Conservation (phyloP, 257 asterid genomes). For the Nicotiana paniculata region DNA sequence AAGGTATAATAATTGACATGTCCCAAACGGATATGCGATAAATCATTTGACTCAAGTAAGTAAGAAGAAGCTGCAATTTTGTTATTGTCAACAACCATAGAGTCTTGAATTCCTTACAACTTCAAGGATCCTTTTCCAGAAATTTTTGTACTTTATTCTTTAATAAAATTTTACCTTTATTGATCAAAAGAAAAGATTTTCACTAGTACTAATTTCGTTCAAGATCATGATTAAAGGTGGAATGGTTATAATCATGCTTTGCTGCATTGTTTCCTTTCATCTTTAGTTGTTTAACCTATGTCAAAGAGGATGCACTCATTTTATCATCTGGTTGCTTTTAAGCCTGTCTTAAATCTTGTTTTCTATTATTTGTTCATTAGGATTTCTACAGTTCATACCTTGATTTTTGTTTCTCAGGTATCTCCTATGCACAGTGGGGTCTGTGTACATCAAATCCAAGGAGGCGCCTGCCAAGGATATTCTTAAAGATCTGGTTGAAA, state of each 20-base stretch:
- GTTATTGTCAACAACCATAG: background rate
- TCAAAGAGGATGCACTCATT: background rate
- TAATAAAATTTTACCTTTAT: too few species aligned
- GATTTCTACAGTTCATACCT: slow-evolving; percentile 7
- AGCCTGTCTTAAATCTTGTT: background rate
- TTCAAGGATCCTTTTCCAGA: background rate
- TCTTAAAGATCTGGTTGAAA: slow-evolving; percentile 96
- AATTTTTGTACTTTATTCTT: too few species aligned
- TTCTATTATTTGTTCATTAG: background rate
- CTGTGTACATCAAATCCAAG: slow-evolving; percentile 89
- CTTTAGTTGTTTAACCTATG: background rate
- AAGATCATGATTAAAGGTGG: background rate
- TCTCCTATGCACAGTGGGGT: slow-evolving; percentile 94
- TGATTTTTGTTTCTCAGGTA: slow-evolving; percentile 46
- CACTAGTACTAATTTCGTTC: background rate
- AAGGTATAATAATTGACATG: too few species aligned
- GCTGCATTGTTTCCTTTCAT: background rate
- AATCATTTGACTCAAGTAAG: too few species aligned
- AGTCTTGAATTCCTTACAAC: background rate
- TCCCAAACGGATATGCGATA: too few species aligned
- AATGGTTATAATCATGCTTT: background rate
- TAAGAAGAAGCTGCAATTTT: too few species aligned
- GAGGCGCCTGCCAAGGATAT: slow-evolving; percentile 99
- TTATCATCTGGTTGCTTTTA: background rate
- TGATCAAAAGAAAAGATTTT: background rate